These are phyloP conservation scores for Debaryomycetaceae sp. DNA, from an alignment of 1,139 yeast species.

Conservation along the genomic window DNA sequence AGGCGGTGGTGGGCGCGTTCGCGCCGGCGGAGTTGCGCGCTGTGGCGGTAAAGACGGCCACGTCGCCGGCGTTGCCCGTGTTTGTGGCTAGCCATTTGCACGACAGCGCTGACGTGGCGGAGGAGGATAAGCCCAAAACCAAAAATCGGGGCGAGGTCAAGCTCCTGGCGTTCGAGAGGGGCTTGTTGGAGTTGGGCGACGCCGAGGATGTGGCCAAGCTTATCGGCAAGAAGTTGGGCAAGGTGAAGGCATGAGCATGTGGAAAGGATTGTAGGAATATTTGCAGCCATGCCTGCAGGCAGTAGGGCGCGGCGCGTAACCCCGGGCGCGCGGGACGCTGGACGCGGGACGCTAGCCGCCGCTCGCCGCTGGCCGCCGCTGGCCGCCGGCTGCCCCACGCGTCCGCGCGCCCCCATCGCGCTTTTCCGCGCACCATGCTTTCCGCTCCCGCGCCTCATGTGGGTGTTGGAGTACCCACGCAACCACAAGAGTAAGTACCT, in stretches of 20 bases:
- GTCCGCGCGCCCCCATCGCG: too few species aligned
- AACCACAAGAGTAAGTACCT: conserved; percentile 5
- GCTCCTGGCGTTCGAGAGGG: conserved; percentile 64
- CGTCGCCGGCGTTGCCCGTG: conserved; percentile 82
- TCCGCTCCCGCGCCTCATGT: too few species aligned
- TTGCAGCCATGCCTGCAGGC: conserved; percentile 1
- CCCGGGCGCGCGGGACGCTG: too few species aligned
- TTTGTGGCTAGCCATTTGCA: conserved; percentile 63
- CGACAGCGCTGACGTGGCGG: conserved; percentile 24
- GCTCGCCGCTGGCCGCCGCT: too few species aligned
- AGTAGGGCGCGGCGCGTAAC: too few species aligned
- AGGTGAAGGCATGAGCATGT: conserved; percentile 3
- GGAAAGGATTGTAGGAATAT: neutral
- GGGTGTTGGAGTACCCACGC: conserved; percentile 7
- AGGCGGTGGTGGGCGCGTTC: conserved; percentile 51
- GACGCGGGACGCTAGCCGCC: too few species aligned
- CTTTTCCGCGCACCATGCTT: conserved; percentile 1
- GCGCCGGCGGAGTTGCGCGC: conserved; percentile 45
- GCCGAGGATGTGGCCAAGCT: conserved; percentile 57
- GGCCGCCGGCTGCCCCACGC: too few species aligned
- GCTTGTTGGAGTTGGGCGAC: conserved; percentile 75
- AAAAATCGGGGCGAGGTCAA: conserved; percentile 32
- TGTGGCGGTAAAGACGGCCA: conserved; percentile 62
- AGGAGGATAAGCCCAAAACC: conserved; percentile 13
- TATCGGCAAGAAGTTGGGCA: conserved; percentile 37